Base-by-base conservation (phyloP, 2,329 filamentous ascomycete genomes). In the Fusarium sp. region DNA sequence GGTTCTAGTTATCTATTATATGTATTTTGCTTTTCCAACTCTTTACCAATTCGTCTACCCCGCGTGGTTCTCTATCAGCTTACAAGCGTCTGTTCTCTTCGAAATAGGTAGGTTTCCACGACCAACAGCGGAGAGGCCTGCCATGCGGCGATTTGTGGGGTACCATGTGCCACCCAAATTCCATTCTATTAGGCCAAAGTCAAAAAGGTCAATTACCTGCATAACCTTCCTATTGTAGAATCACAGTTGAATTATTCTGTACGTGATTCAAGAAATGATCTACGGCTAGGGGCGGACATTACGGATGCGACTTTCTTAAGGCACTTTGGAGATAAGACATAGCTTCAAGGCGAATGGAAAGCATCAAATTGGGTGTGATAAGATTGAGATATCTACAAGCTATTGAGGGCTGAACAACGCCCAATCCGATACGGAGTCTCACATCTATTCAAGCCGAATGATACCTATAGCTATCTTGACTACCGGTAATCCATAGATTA, bases 81-180 rank as follows among this genome's bases (percentile, higher is more conserved):
- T 20, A 37, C 13, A 22, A 52, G 5, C 30, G 25, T 46, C 35
- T 62, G 49, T 17, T 46, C 25, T 23, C 4, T 53, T 64, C 49
- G 15, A 54, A 72, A 63, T 17, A 68, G 71, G 71, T 30, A 73
- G 33, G 71, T 71, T 35, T 73, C 65, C 71, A 72, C 71, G 70
- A 57, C 45, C 48, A 33, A 41, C 19, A 13, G 43, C 62, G 62
- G 60, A 53, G 23, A 49, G 27, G 48, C 62, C 33, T 65, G 44
- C 60, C 62, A 51, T 27, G 19, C 20, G 25, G 35, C 19, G 6
- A 30, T 27, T 45, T 14, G 50, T 33, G 50, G 56, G 51, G 50
- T n/a, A 37, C 41, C n/a, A 19, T 14, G 22, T 23, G 23, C 22
- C 48, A 20, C 48, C 23, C 2, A 19, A 25, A 35, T 11, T 41